Evolutionary conservation across 1,284 basidiomycete species (phyloP).

Genomic region (Agroathelia rolfsii): DNA sequence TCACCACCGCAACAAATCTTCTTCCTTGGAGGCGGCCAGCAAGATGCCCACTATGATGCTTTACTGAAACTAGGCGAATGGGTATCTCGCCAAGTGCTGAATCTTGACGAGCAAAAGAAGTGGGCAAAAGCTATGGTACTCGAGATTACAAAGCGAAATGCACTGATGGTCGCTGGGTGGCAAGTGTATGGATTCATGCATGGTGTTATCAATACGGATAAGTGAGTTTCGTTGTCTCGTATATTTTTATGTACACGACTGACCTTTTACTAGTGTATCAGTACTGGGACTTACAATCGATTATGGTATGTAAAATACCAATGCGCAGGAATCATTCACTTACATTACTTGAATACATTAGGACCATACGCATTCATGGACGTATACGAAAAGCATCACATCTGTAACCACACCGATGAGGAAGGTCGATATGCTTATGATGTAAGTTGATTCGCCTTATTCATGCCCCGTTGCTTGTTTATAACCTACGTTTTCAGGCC

Average conservation of each 20-base stretch:
- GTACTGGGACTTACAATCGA: slow-evolving; percentile 89
- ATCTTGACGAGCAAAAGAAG: slow-evolving; percentile 39
- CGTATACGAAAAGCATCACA: slow-evolving; percentile 73
- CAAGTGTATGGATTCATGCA: slow-evolving; percentile 92
- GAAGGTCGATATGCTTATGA: slow-evolving; percentile 83
- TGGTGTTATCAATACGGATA: slow-evolving; percentile 95
- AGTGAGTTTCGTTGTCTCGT: slow-evolving; percentile 36
- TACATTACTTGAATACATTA: slow-evolving; percentile 14
- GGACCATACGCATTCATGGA: slow-evolving; percentile 96
- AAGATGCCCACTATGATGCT: slow-evolving; percentile 66
- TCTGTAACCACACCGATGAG: slow-evolving; percentile 91
- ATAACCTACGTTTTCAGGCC: slow-evolving; percentile 22
- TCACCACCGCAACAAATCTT: slow-evolving; percentile 62
- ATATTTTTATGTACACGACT: slow-evolving; percentile 3
- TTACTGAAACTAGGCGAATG: slow-evolving; percentile 69
- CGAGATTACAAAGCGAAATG: slow-evolving; percentile 77
- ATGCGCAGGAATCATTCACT: background rate
- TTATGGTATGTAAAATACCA: slow-evolving; percentile 44
- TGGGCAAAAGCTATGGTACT: slow-evolving; percentile 68
- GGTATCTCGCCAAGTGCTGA: slow-evolving; percentile 52
- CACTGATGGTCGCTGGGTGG: slow-evolving; percentile 87
- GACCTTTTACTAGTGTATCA: slow-evolving; percentile 48
- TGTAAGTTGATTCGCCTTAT: slow-evolving; percentile 26
- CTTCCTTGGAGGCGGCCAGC: slow-evolving; percentile 67
- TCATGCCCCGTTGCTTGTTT: background rate